A percentile compares a stretch with the other conserved stretches of the same genome.
phyloP scores from a whole-genome alignment of 2,329 filamentous ascomycete species.

The Fusarium buharicum region DNA sequence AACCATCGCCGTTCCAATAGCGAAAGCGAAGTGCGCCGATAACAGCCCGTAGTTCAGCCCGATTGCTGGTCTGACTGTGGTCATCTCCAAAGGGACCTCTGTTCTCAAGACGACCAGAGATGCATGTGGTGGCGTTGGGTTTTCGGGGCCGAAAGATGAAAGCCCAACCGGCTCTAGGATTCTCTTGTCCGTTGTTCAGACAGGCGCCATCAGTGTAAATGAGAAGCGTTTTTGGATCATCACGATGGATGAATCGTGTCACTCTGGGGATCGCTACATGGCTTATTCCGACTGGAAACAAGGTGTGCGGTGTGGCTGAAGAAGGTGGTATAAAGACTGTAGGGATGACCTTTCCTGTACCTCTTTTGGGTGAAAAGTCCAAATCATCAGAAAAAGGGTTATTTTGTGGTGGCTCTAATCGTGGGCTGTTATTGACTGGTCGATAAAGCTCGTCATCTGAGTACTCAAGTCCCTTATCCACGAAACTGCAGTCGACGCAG shows the following conservation, averaged over 20 bases:
- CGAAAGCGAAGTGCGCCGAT: constrained; percentile 12
- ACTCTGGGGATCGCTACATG: background rate
- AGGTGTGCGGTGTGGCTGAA: background rate
- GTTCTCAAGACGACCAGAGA: constrained; percentile 53
- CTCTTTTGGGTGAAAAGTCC: background rate
- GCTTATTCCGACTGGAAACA: background rate
- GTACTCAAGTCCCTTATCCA: constrained; percentile 41
- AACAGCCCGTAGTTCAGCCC: constrained; percentile 29
- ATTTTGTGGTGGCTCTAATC: too few relatives aligned
- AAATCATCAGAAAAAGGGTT: too few relatives aligned
- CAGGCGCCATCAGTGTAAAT: constrained; percentile 60
- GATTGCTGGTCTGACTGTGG: constrained; percentile 55
- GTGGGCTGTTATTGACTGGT: background rate
- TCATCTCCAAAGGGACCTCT: constrained; percentile 53
- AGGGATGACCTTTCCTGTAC: constrained; percentile 24
- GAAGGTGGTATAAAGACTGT: constrained; percentile 27
- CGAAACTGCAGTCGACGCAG: constrained; percentile 51
- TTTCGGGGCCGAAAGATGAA: constrained; percentile 43
- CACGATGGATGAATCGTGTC: constrained; percentile 17
- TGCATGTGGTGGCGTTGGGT: background rate
- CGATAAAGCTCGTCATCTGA: background rate
- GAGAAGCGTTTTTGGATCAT: constrained; percentile 44
- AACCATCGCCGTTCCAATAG: constrained; percentile 44
- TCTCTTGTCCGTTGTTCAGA: constrained; percentile 52
- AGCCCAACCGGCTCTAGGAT: constrained; percentile 54